These are phyloP conservation scores for Elymus sibiricus DNA, from an alignment of 176 grass and related monocot genomes.

Conservation along the genomic window DNA sequence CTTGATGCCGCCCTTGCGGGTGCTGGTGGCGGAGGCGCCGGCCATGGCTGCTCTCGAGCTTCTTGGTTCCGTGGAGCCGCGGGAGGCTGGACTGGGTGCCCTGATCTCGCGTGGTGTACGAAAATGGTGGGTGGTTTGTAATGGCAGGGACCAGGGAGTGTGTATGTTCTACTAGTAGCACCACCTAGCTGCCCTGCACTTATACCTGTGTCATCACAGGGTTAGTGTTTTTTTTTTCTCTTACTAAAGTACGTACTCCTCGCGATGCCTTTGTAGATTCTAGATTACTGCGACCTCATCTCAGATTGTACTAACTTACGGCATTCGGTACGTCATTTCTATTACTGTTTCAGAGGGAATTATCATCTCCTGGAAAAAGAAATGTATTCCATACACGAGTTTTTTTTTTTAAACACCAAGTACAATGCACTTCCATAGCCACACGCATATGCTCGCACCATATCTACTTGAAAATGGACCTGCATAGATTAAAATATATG, in stretches of 20 bases:
- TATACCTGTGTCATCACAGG: neutral
- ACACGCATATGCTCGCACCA: no score
- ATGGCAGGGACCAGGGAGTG: neutral
- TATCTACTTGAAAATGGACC: no score
- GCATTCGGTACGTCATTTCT: no score
- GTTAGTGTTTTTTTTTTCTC: no score
- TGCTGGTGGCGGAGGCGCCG: neutral
- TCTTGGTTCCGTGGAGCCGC: neutral
- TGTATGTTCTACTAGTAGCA: neutral
- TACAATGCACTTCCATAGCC: no score
- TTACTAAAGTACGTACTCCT: no score
- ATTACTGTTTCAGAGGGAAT: no score
- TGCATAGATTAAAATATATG: no score
- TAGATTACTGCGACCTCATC: neutral
- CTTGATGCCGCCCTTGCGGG: constrained; percentile 67
- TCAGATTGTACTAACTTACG: neutral
- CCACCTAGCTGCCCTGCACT: neutral
- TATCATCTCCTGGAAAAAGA: no score
- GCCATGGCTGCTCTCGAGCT: neutral
- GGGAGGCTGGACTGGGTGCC: neutral
- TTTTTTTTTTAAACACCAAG: no score
- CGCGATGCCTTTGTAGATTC: neutral
- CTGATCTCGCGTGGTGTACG: neutral
- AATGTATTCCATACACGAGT: no score
- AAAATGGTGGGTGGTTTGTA: neutral